Conservation (phyloP, 2,329 filamentous ascomycete species). For the Scytalidium sp. region DNA sequence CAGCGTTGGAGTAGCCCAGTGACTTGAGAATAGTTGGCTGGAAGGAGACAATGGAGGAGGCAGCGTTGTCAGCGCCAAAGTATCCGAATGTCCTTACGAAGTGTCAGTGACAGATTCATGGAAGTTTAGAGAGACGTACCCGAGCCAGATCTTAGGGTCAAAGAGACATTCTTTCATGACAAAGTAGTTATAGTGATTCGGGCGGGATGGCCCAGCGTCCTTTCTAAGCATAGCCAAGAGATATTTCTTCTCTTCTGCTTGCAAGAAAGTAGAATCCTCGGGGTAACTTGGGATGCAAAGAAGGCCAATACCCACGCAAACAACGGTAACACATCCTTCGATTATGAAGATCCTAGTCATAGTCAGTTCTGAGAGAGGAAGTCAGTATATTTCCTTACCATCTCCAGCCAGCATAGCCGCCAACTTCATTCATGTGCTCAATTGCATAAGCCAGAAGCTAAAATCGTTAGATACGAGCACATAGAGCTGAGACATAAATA, state of each 20-base stretch:
- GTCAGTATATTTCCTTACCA: conserved; percentile 24
- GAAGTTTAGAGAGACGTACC: conserved; percentile 8
- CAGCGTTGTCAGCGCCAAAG: conserved; percentile 31
- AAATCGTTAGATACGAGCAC: background rate
- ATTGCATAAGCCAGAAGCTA: conserved; percentile 38
- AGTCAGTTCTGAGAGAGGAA: background rate
- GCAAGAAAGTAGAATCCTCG: conserved; percentile 11
- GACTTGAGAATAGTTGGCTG: conserved; percentile 33
- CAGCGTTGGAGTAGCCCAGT: conserved; percentile 30
- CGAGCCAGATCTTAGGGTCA: conserved; percentile 25
- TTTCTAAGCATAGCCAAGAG: conserved; percentile 4
- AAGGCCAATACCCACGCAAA: background rate
- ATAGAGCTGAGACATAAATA: background rate
- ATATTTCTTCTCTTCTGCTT: conserved; percentile 5
- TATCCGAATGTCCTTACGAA: conserved; percentile 16
- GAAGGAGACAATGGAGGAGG: conserved; percentile 32
- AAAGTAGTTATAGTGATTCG: background rate
- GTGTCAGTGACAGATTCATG: background rate
- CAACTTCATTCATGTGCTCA: conserved; percentile 35
- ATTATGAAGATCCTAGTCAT: conserved; percentile 36
- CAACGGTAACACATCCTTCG: conserved; percentile 12
- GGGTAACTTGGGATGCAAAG: conserved; percentile 10
- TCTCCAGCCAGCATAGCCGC: conserved; percentile 37
- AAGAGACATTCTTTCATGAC: conserved; percentile 12
- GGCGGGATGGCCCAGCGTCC: conserved; percentile 4